Base-by-base conservation (phyloP, 768 basidiomycete genomes). In the Mycena indigotica region DNA sequence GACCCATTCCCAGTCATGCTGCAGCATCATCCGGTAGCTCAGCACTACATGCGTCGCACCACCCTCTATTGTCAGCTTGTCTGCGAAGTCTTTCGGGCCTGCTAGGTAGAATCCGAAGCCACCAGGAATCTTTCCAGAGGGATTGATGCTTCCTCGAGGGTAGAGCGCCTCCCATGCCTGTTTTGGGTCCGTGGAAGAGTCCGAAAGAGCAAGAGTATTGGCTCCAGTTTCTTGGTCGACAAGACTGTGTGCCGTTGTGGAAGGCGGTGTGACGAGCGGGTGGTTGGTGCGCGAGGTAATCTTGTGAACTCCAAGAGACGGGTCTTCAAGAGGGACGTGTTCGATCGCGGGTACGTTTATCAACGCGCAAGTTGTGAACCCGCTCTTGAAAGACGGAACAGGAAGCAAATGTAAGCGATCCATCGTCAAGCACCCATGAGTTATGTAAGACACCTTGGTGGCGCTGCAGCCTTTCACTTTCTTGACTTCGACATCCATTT, bases 51-150 rank as follows among this genome's bases (percentile, higher is more conserved):
- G 86, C 17, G 69, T 77, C 15, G 83, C 83, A 0, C 71, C 72
- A 13, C 58, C 65, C 17, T 69, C 66, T 46, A 85, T 26, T 12
- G 46, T 25, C 13, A 48, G 65, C 3, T 54, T 61, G 2, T 70
- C 63, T 0, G 70, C 56, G 55, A 86, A 85, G 16, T 67, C 63
- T 2, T 67, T 51, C 4, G 86, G 82, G 0, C 88, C 89, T 39
- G 73, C 69, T 19, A 89, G 66, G 70, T 91, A 89, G 70, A 91
- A 87, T 2, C 86, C 82, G 63, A 89, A 88, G 3, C 89, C 89
- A 1, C 87, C 86, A 1, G 80, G 78, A 3, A 81, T 73, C 2
- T 69, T 52, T 2, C 69, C 78, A 13, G 73, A 72, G 3, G 87
- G 87, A 55, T 84, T 86, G 61, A 85, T 80, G 67, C 84, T 86